These are phyloP conservation scores for Physcia stellaris DNA, from an alignment of 495 filamentous ascomycete species.

Conservation along the genomic window DNA sequence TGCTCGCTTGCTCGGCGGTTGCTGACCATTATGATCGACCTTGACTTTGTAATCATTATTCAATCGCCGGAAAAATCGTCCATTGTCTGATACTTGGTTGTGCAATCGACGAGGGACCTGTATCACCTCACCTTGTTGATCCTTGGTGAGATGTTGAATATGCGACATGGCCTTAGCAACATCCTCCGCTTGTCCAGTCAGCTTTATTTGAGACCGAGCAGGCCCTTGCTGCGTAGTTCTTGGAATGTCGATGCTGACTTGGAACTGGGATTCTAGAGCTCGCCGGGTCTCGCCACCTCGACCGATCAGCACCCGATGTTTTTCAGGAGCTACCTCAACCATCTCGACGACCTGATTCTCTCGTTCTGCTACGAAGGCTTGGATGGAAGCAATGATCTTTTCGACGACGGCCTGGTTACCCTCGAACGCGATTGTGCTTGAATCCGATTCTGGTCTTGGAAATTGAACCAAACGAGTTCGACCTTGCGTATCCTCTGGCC, in stretches of 20 bases:
- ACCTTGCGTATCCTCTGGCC: constrained; percentile 68
- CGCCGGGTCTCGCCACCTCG: constrained; percentile 77
- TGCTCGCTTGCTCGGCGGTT: constrained; percentile 52
- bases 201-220: constrained; percentile 57
- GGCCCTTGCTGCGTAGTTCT: constrained; percentile 55
- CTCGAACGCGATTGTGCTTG: constrained; percentile 75
- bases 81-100: constrained; percentile 75
- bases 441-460: constrained; percentile 62
- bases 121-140: constrained; percentile 74
- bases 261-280: constrained; percentile 78
- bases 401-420: constrained; percentile 72
- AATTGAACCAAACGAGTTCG: constrained; percentile 81
- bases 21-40: constrained; percentile 75
- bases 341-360: constrained; percentile 60
- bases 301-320: constrained; percentile 84
- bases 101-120: constrained; percentile 69
- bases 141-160: constrained; percentile 66
- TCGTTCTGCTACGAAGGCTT: constrained; percentile 63
- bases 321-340: constrained; percentile 72
- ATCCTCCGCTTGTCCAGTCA: constrained; percentile 61
- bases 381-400: constrained; percentile 71
- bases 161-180: constrained; percentile 78
- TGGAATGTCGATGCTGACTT: constrained; percentile 79
- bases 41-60: constrained; percentile 71
- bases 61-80: constrained; percentile 79